Evolutionary conservation across 192 early-diverging fungal genomes (phyloP), one percentile per base, ranked within the genome.

Genomic region (Backusella mclennaniae): DNA sequence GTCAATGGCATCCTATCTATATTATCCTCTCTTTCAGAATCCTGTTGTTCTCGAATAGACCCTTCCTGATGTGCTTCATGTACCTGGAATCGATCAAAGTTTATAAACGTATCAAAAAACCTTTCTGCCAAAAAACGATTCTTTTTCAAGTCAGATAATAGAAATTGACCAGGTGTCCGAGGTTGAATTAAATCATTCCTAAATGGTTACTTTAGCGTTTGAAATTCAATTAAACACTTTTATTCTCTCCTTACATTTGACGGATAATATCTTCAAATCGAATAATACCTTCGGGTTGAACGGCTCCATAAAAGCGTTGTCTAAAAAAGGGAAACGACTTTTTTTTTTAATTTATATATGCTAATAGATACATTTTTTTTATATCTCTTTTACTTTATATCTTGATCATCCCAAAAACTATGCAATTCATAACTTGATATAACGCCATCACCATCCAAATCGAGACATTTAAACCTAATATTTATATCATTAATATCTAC

Each of bases 401-500:
- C 85, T 83, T 98, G 97, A 80, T 98, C 95, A 63, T 92, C 90
- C 81, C 89, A 99, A 79, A 97, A 95, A 66, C 92, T 88, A 66
- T 90, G 85, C 6, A 99, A 82, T 84, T 99, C 97, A 79, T 94
- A 93, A n/a, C 93, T 85, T 21, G 91, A 89, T 23, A 98, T 81
- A 4, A 92, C 74, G 8, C 96, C 97, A 81, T 98, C 96, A 17
- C 92, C 93, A 80, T 99, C 96, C 11, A 93, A 79, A 78, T 99
- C 97, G 79, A 99, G 84, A 75, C 94, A 96, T 71, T 95, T 89
- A 87, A 99, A 99, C 96, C 96, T 97, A 84, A 92, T 93, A 49
- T 49, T 21, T 38, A 59, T 14, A 71, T n/a, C 6, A 17, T 67
- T 67, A 35, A 9, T 21, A 38, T 36, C 14, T 41, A 46, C 17